Evolutionary conservation across 108 stramenopile species (phyloP).

Genomic region (Nannochloropsis gaditana): DNA sequence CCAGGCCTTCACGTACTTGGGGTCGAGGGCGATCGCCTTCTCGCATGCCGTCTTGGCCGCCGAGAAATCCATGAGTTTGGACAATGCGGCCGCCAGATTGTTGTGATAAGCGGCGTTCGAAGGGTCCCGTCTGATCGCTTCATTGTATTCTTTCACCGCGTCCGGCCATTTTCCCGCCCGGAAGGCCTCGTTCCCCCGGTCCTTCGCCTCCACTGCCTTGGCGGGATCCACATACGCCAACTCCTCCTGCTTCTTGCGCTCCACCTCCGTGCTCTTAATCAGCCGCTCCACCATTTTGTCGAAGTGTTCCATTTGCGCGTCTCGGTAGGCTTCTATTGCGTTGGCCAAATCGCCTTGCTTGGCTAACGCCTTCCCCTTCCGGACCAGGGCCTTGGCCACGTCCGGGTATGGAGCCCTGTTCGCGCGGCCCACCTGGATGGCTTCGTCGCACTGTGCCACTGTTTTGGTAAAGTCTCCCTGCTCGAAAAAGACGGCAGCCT

Average conservation of each 20-base stretch:
- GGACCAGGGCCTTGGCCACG: conserved; percentile 82
- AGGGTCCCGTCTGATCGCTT: conserved; percentile 96
- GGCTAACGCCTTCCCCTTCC: conserved; percentile 83
- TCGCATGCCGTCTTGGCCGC: conserved; percentile 86
- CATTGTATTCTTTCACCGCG: conserved; percentile 59
- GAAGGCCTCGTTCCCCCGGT: conserved; percentile 88
- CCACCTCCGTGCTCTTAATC: conserved; percentile 86
- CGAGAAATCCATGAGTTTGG: conserved; percentile 94
- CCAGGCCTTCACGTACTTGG: conserved; percentile 96
- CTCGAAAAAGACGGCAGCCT: conserved; percentile 92
- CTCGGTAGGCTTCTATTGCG: conserved; percentile 80
- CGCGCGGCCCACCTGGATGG: conserved; percentile 79
- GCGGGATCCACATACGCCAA: conserved; percentile 85
- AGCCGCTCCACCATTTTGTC: conserved; percentile 82
- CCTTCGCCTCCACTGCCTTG: conserved; percentile 94
- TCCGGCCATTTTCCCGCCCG: conserved; percentile 70
- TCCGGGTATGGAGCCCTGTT: conserved; percentile 83
- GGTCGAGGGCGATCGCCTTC: conserved; percentile 88
- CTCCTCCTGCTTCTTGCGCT: conserved; percentile 78
- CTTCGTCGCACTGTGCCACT: conserved; percentile 70
- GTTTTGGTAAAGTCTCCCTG: conserved; percentile 71
- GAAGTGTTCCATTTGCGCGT: conserved; percentile 56
- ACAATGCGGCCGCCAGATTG: conserved; percentile 89
- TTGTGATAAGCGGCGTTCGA: conserved; percentile 92
- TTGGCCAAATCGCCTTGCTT: conserved; percentile 77